These are phyloP conservation scores for Suhomyces sp. DNA, from an alignment of 805 yeast species.

Conservation along the genomic window DNA sequence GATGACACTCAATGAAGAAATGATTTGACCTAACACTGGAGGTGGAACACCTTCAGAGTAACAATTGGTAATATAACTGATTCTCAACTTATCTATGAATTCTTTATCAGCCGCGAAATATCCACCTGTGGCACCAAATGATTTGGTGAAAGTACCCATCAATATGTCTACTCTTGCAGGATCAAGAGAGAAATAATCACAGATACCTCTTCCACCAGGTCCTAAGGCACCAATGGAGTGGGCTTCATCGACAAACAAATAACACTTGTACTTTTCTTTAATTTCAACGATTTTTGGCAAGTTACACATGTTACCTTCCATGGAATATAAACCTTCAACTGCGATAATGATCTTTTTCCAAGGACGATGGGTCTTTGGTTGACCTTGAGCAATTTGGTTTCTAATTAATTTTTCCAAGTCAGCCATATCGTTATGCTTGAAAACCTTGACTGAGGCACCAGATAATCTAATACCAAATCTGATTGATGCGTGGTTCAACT, in stretches of 20 bases:
- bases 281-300: slow-evolving; percentile 72
- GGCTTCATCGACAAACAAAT: slow-evolving; percentile 93
- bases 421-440: slow-evolving; percentile 87
- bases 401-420: slow-evolving; percentile 73
- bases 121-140: slow-evolving; percentile 99
- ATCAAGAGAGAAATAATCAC: slow-evolving; percentile 84
- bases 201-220: slow-evolving; percentile 88
- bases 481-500: slow-evolving; percentile 92
- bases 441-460: slow-evolving; percentile 90
- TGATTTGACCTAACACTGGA: slow-evolving; percentile 85
- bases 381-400: slow-evolving; percentile 89
- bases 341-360: slow-evolving; percentile 86
- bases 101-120: slow-evolving; percentile 77
- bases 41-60: slow-evolving; percentile 91
- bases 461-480: slow-evolving; percentile 92
- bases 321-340: slow-evolving; percentile 88
- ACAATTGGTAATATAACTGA: slow-evolving; percentile 67
- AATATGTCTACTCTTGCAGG: slow-evolving; percentile 78
- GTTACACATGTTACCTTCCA: slow-evolving; percentile 90
- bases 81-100: slow-evolving; percentile 71
- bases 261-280: slow-evolving; percentile 82
- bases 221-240: slow-evolving; percentile 99
- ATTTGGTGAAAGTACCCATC: slow-evolving; percentile 97
- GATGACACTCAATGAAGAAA: slow-evolving; percentile 74
- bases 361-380: slow-evolving; percentile 92